Evolutionary conservation across 192 early-diverging fungal species (phyloP).

Genomic region (Linnemannia exigua): DNA sequence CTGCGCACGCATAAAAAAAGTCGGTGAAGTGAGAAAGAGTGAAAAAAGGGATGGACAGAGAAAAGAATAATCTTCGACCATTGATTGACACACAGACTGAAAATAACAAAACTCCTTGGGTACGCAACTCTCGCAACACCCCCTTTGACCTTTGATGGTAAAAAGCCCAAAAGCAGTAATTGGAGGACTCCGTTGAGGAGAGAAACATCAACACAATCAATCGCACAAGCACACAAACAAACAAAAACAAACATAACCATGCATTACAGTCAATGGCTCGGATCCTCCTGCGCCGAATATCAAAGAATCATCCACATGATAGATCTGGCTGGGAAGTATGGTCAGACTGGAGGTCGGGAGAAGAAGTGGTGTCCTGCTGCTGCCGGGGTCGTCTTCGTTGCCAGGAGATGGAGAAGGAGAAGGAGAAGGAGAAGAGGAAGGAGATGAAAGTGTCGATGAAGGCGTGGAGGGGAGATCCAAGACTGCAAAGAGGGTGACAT

Average conservation of each 20-base stretch:
- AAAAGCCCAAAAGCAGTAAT: constrained; percentile 10
- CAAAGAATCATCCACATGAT: constrained; percentile 44
- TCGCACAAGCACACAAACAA: neutral
- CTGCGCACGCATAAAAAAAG: neutral
- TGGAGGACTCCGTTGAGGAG: neutral
- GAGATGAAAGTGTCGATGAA: neutral
- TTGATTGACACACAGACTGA: neutral
- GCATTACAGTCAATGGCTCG: constrained; percentile 37
- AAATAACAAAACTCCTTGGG: no score
- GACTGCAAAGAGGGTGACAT: constrained; percentile 26
- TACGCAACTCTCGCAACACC: neutral
- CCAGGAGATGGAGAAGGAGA: constrained; percentile 8
- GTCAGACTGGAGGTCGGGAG: constrained; percentile 29
- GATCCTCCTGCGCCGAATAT: constrained; percentile 45
- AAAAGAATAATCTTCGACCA: neutral
- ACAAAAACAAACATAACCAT: neutral
- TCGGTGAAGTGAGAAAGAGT: neutral
- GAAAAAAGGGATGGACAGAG: neutral
- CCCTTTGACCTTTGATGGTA: constrained; percentile 12
- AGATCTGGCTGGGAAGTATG: constrained; percentile 29
- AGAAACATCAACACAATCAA: no score
- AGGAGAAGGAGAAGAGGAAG: neutral
- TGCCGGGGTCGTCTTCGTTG: neutral
- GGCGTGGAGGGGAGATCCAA: constrained; percentile 3
- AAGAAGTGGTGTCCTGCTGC: constrained; percentile 18